phyloP scores from a whole-genome alignment of 2,329 filamentous ascomycete species.

The Aspergillus hiratsukae region DNA sequence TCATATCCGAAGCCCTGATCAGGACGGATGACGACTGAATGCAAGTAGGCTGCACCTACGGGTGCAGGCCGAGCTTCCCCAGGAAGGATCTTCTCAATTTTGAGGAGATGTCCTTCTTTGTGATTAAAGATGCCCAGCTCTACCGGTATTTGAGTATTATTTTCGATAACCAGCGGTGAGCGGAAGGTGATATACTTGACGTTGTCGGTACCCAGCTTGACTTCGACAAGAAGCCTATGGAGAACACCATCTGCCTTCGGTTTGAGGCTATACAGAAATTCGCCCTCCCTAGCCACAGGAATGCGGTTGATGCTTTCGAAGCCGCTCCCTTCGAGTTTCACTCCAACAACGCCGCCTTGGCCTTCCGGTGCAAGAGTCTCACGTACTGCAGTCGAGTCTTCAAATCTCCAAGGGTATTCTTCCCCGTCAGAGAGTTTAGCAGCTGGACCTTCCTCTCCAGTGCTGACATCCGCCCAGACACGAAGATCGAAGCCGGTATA shows the following conservation, averaged over 20 bases:
- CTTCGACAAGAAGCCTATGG: conserved; percentile 87
- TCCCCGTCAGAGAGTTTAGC: conserved; percentile 81
- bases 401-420: conserved; percentile 92
- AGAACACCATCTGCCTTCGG: conserved; percentile 80
- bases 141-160: conserved; percentile 92
- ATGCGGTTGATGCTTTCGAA: conserved; percentile 89
- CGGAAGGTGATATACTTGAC: conserved; percentile 97
- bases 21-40: conserved; percentile 80
- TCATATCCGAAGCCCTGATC: conserved; percentile 95
- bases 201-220: conserved; percentile 86
- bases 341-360: conserved; percentile 70
- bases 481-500: conserved; percentile 90
- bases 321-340: conserved; percentile 85
- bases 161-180: conserved; percentile 87
- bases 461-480: conserved; percentile 72
- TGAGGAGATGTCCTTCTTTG: conserved; percentile 81
- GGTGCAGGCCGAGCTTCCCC: conserved; percentile 86
- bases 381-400: conserved; percentile 93
- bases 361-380: conserved; percentile 85
- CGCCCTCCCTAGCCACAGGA: conserved; percentile 87
- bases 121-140: conserved; percentile 88
- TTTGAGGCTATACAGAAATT: conserved; percentile 81
- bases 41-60: conserved; percentile 85
- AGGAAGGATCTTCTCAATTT: conserved; percentile 95
- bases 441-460: conserved; percentile 62